Base-by-base conservation (phyloP, 345 rosid species). In the Jatropha curcas region DNA sequence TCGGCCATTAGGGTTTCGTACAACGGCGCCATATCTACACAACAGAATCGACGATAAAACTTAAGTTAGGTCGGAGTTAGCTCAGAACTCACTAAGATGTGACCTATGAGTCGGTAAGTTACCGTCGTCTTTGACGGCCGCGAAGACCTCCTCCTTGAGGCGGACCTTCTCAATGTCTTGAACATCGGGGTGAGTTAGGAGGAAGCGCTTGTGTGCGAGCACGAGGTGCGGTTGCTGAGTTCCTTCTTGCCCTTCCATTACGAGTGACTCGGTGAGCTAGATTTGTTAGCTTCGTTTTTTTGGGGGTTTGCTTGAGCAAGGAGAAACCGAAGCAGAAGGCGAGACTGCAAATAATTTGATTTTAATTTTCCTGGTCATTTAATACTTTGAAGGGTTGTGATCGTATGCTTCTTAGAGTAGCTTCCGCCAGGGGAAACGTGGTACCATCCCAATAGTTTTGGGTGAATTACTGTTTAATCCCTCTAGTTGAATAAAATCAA, bases 131-230 rank as follows among this genome's bases (percentile, higher is more conserved):
- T 87, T 84, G 79, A 92, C 84, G 74, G 88, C 79, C 17, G 87
- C 79, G 61, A 92, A 72, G 75, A 92, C 98, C 80, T 95, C 99
- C 43, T 89, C 87, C 82, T 86, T 87, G 86, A 92, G 94, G 46
- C 83, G 90, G 75, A 92, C 94, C 89, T 91, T 93, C 85, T 93
- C 97, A 68, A 91, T 93, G 87, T 93, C 98, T 53, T 75, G 89
- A 0, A 91, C 92, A 71, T 90, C 97, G 6, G 86, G 88, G 70
- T 89, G 96, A 4, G 84, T 89, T 39, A 95, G 83, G 50, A 88
- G 98, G 84, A 91, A 95, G 65, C 85, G 89, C 80, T 90, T 89
- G 90, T 90, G 60, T 0, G 93, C 96, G 27, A 95, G 91, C n/a
- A 86, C 78, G 50, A 95, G 93, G 46, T 92, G 98, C 57, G 94